A percentile compares a stretch with the other conserved stretches of the same genome.
Conservation (phyloP, 305 asterid species). For the Solanum chacoense region DNA sequence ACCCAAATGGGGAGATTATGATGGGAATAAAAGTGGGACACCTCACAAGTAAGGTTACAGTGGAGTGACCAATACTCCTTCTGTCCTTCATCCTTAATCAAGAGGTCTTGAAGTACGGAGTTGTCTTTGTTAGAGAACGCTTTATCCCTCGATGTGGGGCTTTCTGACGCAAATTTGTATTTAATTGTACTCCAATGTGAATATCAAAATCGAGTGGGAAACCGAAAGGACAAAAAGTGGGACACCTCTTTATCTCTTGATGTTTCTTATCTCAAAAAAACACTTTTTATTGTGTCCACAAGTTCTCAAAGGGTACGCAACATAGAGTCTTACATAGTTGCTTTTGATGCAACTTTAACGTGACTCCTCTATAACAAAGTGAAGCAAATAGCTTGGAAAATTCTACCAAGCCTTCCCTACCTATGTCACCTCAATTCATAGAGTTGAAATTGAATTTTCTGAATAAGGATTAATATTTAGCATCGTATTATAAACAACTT, state of each 20-base stretch:
- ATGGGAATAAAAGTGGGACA: background rate
- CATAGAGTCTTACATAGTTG: background rate
- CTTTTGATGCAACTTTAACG: background rate
- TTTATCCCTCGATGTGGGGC: no score
- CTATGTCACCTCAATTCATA: background rate
- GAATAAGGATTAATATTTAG: background rate
- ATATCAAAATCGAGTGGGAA: background rate
- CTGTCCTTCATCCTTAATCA: background rate
- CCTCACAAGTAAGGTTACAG: background rate
- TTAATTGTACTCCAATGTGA: no score
- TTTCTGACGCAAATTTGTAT: rapidly evolving
- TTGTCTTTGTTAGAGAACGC: no score
- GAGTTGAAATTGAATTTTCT: background rate
- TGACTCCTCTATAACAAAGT: background rate
- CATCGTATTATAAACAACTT: background rate
- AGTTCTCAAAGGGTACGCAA: background rate
- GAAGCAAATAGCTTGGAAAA: background rate
- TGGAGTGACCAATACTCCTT: background rate
- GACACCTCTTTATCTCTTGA: background rate
- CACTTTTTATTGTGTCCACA: background rate
- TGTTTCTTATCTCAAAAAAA: background rate
- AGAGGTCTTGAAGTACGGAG: background rate
- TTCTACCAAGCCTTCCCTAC: background rate
- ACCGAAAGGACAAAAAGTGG: background rate
- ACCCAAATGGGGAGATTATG: background rate